Evolutionary conservation across 2,329 filamentous ascomycete species (phyloP).

Genomic region (Verticillium nonalfalfae): DNA sequence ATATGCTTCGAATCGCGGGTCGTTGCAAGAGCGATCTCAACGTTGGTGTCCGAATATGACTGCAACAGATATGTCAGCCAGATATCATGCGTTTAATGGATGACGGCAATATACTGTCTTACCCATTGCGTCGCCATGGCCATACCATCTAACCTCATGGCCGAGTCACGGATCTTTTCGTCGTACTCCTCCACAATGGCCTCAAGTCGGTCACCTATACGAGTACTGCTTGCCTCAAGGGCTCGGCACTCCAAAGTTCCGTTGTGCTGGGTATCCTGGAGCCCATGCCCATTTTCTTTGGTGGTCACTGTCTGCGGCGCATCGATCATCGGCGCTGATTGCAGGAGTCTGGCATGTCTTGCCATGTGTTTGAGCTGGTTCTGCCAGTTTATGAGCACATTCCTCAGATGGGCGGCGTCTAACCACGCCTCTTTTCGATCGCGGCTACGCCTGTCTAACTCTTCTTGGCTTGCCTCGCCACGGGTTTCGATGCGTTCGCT

Average conservation of each 20-base stretch:
- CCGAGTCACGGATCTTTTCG: conserved; percentile 22
- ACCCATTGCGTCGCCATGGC: conserved; percentile 27
- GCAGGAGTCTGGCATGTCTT: conserved; percentile 8
- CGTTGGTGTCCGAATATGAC: conserved; percentile 20
- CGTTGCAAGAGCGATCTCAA: conserved; percentile 20
- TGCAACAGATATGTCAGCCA: conserved; percentile 3
- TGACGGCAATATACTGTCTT: not conserved
- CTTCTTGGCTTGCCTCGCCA: not conserved
- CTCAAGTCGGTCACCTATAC: conserved; percentile 13
- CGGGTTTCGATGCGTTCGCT: conserved; percentile 2
- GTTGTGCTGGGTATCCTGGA: not conserved
- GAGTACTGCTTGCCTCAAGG: not conserved
- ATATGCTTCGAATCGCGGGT: conserved; percentile 19
- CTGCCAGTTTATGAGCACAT: conserved; percentile 18
- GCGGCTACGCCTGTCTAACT: conserved; percentile 3
- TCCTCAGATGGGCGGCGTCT: conserved; percentile 16
- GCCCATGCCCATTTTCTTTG: not conserved
- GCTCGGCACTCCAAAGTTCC: not conserved
- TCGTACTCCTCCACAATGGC: conserved; percentile 21
- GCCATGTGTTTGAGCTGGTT: conserved; percentile 15
- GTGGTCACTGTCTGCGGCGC: not conserved
- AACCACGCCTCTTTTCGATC: conserved; percentile 16
- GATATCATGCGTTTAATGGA: not conserved
- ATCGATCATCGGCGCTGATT: not conserved
- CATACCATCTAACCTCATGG: conserved; percentile 26